Evolutionary conservation across 768 basidiomycete genomes (phyloP).

Genomic region (Auricularia heimuer): DNA sequence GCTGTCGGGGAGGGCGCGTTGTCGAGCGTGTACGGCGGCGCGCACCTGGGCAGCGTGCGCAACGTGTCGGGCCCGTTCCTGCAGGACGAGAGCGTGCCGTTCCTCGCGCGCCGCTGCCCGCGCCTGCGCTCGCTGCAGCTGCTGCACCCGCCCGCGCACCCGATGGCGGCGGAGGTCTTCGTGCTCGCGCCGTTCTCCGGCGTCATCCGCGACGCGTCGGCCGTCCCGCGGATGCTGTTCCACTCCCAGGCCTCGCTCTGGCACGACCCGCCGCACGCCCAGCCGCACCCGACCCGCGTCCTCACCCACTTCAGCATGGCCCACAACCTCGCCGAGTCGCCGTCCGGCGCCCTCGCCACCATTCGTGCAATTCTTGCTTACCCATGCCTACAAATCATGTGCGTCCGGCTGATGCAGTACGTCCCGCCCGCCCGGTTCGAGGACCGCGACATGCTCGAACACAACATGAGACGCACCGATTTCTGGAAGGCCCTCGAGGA

Average conservation of each 20-base stretch:
- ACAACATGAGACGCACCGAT: neutral
- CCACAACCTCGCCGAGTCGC: neutral
- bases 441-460: neutral
- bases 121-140: neutral
- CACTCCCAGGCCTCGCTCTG: neutral
- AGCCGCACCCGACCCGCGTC: neutral
- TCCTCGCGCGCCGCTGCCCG: neutral
- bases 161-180: neutral
- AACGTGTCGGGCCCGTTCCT: neutral
- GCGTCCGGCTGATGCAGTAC: neutral
- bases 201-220: neutral
- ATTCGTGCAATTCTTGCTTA: neutral
- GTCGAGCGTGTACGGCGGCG: neutral
- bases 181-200: neutral
- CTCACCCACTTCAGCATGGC: slow-evolving; percentile 1
- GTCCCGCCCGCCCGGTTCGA: neutral
- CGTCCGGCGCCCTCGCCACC: neutral
- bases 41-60: neutral
- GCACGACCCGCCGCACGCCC: neutral
- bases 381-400: neutral
- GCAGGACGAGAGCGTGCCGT: neutral
- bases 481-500: neutral
- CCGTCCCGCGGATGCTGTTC: neutral
- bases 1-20: neutral
- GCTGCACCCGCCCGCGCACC: neutral